These are phyloP conservation scores for Boletellus ananas DNA, from an alignment of 768 basidiomycete genomes.

Conservation along the genomic window DNA sequence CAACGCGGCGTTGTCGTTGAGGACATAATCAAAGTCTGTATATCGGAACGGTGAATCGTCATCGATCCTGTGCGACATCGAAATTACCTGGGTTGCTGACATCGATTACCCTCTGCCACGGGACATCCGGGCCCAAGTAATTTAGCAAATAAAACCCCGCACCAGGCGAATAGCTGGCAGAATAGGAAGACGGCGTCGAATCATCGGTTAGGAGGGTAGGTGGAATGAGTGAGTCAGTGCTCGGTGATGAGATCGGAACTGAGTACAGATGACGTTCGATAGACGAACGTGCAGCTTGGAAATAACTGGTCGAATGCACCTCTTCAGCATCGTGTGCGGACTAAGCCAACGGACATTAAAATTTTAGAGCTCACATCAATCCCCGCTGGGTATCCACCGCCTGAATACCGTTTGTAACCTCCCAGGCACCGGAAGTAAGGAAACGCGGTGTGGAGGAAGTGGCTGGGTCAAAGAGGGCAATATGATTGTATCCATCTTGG, in stretches of 20 bases:
- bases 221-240: constrained; percentile 29
- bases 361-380: constrained; percentile 56
- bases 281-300: constrained; percentile 81
- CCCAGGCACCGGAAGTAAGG: constrained; percentile 87
- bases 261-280: constrained; percentile 83
- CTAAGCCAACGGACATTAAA: constrained; percentile 31
- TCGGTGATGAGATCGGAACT: constrained; percentile 58
- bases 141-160: constrained; percentile 80
- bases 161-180: constrained; percentile 74
- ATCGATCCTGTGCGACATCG: not conserved
- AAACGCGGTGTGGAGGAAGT: constrained; percentile 67
- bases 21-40: constrained; percentile 56
- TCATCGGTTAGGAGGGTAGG: constrained; percentile 53
- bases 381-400: constrained; percentile 66
- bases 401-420: constrained; percentile 72
- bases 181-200: constrained; percentile 52
- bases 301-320: constrained; percentile 59
- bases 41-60: constrained; percentile 1
- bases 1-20: constrained; percentile 70
- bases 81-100: constrained; percentile 44
- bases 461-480: constrained; percentile 86
- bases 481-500: constrained; percentile 80
- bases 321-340: constrained; percentile 21
- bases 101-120: constrained; percentile 80
- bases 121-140: constrained; percentile 79